Base-by-base conservation (phyloP, 768 basidiomycete species). In the Termitomyces eurrhizus region DNA sequence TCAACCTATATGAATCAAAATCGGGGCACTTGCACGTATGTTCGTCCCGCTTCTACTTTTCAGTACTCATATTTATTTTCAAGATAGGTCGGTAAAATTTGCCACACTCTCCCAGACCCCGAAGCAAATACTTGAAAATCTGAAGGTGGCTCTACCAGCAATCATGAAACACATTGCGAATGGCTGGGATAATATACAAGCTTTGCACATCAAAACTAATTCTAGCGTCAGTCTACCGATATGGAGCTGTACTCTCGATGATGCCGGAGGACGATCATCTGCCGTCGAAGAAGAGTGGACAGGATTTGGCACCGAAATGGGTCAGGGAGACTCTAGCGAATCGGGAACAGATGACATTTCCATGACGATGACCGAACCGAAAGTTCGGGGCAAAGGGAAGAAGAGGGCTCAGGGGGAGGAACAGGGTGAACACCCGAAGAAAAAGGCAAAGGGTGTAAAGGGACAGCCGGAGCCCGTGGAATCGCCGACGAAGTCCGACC, bases 1-100 rank as follows among this genome's bases (percentile, higher is more conserved):
- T 94, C 95, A 12, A 95, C 96, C 2, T 97, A 97, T 73, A 92
- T 97, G 88, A 91, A 95, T 72, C 92, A 95, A 74, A 93, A 95
- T 58, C 86, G 85, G 64, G 97, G 97, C 13, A 97, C 94, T 7
- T 93, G 90, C 83, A 86, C 88, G 92, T 95, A 77, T 55, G 93
- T 83, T 29, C 21, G 37, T n/a, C 33, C 11, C 4, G 21, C 42
- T n/a, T 50, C 13, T 5, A 53, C 52, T 56, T 21, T 57, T 45
- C 39, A 50, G 35, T 12, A 29, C 11, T 39, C 7, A 49, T 33
- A 13, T 44, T 41, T 29, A 13, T 44, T 41, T 41, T 41, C 14
- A 9, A 8, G 18, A 21, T 66, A 95, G 93, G 32, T 88, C 95
- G 35, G 83, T 98, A 63, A 95, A 95, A 76, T 79, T 98, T 54